A percentile compares a stretch with the other conserved stretches of the same genome.
phyloP scores from a whole-genome alignment of 2,329 filamentous ascomycete genomes.

The Phialocephala subalpina region DNA sequence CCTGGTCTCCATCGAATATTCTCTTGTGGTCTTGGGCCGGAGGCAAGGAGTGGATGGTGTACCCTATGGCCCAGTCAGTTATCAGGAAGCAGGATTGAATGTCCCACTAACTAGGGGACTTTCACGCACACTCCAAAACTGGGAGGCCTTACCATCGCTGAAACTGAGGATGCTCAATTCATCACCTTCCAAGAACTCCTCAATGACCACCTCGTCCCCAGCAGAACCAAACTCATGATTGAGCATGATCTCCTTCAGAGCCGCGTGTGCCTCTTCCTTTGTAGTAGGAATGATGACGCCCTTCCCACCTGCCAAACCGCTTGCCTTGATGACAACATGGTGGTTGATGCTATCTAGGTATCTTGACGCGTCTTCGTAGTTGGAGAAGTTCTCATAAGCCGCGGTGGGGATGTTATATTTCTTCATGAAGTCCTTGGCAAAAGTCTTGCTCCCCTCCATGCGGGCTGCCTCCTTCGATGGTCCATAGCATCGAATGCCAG shows the following conservation, averaged over 20 bases:
- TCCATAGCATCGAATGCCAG: constrained; percentile 65
- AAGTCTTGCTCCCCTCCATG: constrained; percentile 97
- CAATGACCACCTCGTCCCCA: constrained; percentile 88
- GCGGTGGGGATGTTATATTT: constrained; percentile 90
- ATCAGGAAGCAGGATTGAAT: too few species aligned
- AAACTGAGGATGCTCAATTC: constrained; percentile 93
- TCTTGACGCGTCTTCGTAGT: constrained; percentile 74
- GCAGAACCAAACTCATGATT: constrained; percentile 86
- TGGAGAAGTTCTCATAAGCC: constrained; percentile 85
- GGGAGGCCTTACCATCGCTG: constrained; percentile 66
- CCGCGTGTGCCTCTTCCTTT: constrained; percentile 83
- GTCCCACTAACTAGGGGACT: too few species aligned
- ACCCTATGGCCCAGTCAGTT: constrained; percentile 49
- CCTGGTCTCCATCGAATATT: constrained; percentile 87
- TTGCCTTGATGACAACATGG: constrained; percentile 91
- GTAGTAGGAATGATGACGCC: constrained; percentile 78
- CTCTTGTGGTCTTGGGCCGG: constrained; percentile 97
- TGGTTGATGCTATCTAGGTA: constrained; percentile 79
- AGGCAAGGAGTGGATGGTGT: constrained; percentile 82
- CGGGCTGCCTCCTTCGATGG: constrained; percentile 84
- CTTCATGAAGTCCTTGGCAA: constrained; percentile 98
- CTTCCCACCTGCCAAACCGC: constrained; percentile 91
- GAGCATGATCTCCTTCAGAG: constrained; percentile 89
- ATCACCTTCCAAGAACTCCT: constrained; percentile 91
- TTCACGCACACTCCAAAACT: too few species aligned